Percentiles rank a stretch among this genome's conserved stretches.
phyloP scores from a whole-genome alignment of 2,329 filamentous ascomycete species.

The Pseudocercospora eumusae region DNA sequence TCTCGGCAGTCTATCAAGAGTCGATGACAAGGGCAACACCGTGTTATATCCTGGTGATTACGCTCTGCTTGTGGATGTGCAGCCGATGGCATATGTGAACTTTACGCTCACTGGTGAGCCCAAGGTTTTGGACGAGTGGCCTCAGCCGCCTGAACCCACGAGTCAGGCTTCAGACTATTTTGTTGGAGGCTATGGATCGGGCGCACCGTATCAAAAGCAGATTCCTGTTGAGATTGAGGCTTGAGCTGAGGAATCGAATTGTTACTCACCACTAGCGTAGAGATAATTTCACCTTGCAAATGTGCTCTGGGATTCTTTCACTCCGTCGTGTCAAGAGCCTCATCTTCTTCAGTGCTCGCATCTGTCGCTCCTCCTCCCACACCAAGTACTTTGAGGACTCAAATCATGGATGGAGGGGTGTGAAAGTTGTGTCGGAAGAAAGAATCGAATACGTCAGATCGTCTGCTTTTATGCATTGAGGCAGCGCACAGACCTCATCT shows the following conservation, averaged over 20 bases:
- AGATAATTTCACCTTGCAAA: background rate
- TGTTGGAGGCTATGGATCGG: conserved; percentile 35
- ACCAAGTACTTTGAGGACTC: background rate
- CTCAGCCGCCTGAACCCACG: conserved; percentile 33
- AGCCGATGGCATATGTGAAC: conserved; percentile 44
- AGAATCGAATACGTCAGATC: background rate
- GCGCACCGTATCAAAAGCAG: conserved; percentile 20
- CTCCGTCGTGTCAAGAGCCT: too few relatives aligned
- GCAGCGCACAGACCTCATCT: background rate
- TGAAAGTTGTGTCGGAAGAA: background rate
- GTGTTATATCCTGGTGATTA: conserved; percentile 59
- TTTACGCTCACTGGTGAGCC: conserved; percentile 53
- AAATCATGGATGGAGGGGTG: background rate
- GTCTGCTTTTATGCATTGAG: background rate
- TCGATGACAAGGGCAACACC: conserved; percentile 53
- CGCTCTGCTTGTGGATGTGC: conserved; percentile 50
- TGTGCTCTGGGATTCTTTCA: too few relatives aligned
- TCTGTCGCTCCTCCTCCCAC: background rate
- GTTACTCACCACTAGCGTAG: background rate
- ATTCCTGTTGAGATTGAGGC: conserved; percentile 12
- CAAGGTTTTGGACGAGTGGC: conserved; percentile 46
- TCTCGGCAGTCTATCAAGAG: conserved; percentile 53
- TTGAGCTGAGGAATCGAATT: background rate
- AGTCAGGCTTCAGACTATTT: conserved; percentile 35
- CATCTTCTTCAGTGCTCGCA: background rate